Conservation (phyloP, 106 monocot species). For the Xerophyta viscosa region DNA sequence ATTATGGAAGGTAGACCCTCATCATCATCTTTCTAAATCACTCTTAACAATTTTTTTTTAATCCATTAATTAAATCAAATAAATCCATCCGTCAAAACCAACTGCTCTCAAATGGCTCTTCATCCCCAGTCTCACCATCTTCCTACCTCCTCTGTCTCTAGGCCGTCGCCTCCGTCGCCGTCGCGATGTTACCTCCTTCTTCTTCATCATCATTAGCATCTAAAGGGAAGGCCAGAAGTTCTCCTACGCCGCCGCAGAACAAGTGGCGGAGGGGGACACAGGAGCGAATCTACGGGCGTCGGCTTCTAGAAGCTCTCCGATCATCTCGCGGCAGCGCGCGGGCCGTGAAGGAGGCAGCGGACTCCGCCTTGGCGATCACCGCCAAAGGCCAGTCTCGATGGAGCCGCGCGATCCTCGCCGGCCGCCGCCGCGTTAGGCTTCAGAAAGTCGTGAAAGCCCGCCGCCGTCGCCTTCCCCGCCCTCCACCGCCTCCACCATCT, state of each 20-base stretch:
- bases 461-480: slow-evolving; percentile 6
- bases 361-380: slow-evolving; percentile 68
- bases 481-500: background rate
- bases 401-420: slow-evolving; percentile 69
- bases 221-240: slow-evolving; percentile 9
- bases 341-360: slow-evolving; percentile 60
- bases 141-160: background rate
- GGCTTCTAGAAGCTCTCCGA: slow-evolving; percentile 47
- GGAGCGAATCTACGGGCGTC: slow-evolving; percentile 44
- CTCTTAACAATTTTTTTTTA: no score
- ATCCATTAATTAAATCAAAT: no score
- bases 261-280: slow-evolving; percentile 51
- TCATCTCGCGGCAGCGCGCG: slow-evolving; percentile 14
- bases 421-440: slow-evolving; percentile 12
- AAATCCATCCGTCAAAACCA: background rate
- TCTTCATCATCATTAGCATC: slow-evolving; percentile 4
- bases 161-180: background rate
- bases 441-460: slow-evolving; percentile 27
- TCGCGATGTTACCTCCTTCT: slow-evolving; percentile 4
- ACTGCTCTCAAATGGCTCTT: background rate
- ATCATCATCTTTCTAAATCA: no score
- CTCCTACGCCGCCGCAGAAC: slow-evolving; percentile 8
- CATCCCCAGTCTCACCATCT: background rate
- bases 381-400: slow-evolving; percentile 54
- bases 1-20: no score